A percentile compares a stretch with the other conserved stretches of the same genome.
Evolutionary conservation across 2,329 filamentous ascomycete species (phyloP).

Genomic region (Byssoonygena ceratinophila): DNA sequence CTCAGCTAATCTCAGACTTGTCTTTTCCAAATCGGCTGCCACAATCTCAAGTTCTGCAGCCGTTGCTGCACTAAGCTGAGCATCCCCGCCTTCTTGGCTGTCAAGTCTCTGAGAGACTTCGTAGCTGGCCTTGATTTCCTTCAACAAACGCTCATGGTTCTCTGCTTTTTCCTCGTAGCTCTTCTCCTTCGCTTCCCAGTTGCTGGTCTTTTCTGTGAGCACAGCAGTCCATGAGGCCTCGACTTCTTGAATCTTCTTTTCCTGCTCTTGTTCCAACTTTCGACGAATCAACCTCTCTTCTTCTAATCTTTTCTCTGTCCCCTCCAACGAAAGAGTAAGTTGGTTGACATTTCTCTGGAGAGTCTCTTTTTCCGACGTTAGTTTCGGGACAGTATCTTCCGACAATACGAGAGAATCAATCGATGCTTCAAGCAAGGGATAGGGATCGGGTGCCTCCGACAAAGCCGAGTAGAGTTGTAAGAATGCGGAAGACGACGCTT

Average conservation of each 20-base stretch:
- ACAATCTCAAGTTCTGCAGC: constrained; percentile 91
- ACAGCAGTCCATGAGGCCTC: constrained; percentile 85
- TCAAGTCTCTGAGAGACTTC: constrained; percentile 88
- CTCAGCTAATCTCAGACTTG: constrained; percentile 75
- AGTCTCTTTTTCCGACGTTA: constrained; percentile 78
- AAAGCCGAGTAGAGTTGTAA: constrained; percentile 84
- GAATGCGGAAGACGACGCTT: constrained; percentile 85
- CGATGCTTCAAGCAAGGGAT: constrained; percentile 88
- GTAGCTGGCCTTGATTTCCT: constrained; percentile 92
- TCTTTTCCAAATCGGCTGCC: constrained; percentile 79
- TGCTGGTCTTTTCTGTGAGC: constrained; percentile 84
- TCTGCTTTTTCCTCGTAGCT: constrained; percentile 85
- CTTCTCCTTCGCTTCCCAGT: constrained; percentile 92
- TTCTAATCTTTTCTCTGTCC: constrained; percentile 69
- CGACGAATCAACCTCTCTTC: constrained; percentile 62
- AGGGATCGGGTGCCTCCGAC: constrained; percentile 92
- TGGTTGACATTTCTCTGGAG: constrained; percentile 67
- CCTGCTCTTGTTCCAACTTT: constrained; percentile 64
- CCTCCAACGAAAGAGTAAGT: constrained; percentile 71
- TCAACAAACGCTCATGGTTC: constrained; percentile 81
- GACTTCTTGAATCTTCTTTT: constrained; percentile 74
- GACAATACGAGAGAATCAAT: constrained; percentile 87
- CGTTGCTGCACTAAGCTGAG: constrained; percentile 55
- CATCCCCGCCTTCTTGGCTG: constrained; percentile 52
- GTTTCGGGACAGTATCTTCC: constrained; percentile 81